Conservation (phyloP, 805 yeast species). For the Candida wancherniae region DNA sequence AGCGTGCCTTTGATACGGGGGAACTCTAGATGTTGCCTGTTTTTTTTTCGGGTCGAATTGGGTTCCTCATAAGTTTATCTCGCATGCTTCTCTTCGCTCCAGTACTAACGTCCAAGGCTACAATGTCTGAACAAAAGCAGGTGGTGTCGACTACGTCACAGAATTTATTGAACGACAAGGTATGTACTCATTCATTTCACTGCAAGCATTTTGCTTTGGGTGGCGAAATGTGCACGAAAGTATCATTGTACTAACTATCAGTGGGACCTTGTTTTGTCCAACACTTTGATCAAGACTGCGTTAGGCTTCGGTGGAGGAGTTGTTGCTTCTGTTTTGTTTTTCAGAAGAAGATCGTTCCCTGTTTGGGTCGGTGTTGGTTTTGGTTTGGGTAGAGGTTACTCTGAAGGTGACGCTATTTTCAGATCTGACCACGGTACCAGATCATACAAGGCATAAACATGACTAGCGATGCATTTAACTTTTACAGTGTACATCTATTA, state of each 20-base stretch:
- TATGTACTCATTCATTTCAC: slow-evolving; percentile 16
- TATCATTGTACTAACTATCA: slow-evolving; percentile 16
- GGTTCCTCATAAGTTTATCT: neutral
- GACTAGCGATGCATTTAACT: slow-evolving; percentile 1
- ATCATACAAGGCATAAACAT: slow-evolving; percentile 56
- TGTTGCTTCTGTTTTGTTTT: slow-evolving; percentile 80
- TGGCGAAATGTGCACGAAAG: too few relatives aligned
- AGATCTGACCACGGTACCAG: slow-evolving; percentile 76
- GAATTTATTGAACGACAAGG: slow-evolving; percentile 58
- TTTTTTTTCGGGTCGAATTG: too few relatives aligned
- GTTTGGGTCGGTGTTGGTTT: slow-evolving; percentile 97
- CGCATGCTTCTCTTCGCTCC: slow-evolving; percentile 1
- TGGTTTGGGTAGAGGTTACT: slow-evolving; percentile 95
- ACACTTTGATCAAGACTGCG: slow-evolving; percentile 90
- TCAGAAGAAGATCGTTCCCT: slow-evolving; percentile 94
- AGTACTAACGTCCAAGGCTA: slow-evolving; percentile 13
- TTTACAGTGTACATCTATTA: too few relatives aligned
- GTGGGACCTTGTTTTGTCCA: slow-evolving; percentile 96
- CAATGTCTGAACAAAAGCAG: slow-evolving; percentile 32
- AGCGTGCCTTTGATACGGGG: too few relatives aligned
- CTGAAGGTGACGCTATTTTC: slow-evolving; percentile 97
- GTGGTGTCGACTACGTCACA: slow-evolving; percentile 40
- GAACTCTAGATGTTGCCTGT: too few relatives aligned
- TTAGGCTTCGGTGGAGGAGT: slow-evolving; percentile 97
- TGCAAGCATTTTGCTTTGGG: too few relatives aligned